Conservation (phyloP, 2,329 filamentous ascomycete genomes). For the Pseudocercospora eumusae region DNA sequence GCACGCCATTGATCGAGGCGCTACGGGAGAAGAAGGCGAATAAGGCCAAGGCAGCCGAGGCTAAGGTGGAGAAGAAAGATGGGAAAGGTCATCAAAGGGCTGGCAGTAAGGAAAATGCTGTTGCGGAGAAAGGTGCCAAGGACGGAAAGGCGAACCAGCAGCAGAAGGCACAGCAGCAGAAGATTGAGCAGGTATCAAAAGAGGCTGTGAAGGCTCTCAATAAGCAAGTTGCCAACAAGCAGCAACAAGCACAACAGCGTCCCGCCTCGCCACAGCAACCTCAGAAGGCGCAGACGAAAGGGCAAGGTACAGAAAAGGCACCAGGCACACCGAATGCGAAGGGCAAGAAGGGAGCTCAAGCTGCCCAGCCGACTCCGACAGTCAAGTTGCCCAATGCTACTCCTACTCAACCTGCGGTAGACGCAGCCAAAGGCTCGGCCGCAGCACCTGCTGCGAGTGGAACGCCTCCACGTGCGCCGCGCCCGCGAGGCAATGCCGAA, state of each 20-base stretch:
- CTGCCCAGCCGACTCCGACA: slow-evolving; percentile 20
- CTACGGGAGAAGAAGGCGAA: slow-evolving; percentile 65
- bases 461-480: slow-evolving; percentile 28
- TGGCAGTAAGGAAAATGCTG: slow-evolving; percentile 38
- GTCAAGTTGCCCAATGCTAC: slow-evolving; percentile 28
- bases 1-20: slow-evolving; percentile 86
- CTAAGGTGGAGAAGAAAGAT: slow-evolving; percentile 41
- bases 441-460: slow-evolving; percentile 42
- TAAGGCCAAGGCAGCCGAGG: slow-evolving; percentile 34
- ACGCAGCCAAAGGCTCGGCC: slow-evolving; percentile 45
- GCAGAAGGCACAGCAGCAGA: slow-evolving; percentile 35
- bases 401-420: slow-evolving; percentile 39
- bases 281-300: slow-evolving; percentile 39
- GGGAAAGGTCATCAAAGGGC: slow-evolving; percentile 37
- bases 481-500: slow-evolving; percentile 37
- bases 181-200: slow-evolving; percentile 37
- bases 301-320: slow-evolving; percentile 33
- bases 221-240: slow-evolving; percentile 43
- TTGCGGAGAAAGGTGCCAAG: slow-evolving; percentile 38
- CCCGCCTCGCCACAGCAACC: slow-evolving; percentile 26
- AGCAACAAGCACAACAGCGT: slow-evolving; percentile 29
- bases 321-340: slow-evolving; percentile 40
- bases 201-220: slow-evolving; percentile 63
- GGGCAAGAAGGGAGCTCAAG: slow-evolving; percentile 30
- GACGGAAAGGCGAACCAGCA: slow-evolving; percentile 35